Conservation (phyloP, 2,329 filamentous ascomycete species). For the Lecanoromycetidae sp. region DNA sequence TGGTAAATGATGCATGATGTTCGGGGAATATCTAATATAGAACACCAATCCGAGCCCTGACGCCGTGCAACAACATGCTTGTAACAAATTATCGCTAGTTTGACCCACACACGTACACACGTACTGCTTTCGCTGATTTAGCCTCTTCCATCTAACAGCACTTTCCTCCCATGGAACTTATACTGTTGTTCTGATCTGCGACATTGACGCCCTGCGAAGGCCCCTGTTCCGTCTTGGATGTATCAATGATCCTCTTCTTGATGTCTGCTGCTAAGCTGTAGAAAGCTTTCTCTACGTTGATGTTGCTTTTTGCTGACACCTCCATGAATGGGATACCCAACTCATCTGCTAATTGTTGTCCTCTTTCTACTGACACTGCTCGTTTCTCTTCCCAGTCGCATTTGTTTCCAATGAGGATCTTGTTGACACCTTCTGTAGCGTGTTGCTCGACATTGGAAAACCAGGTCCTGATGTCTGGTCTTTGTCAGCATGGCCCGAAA, state of each 20-base stretch:
- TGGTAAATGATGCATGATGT: neutral
- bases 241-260: conserved; percentile 96
- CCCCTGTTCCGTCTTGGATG: conserved; percentile 59
- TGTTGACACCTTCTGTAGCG: conserved; percentile 97
- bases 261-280: conserved; percentile 91
- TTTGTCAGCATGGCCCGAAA: neutral
- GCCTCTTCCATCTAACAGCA: conserved; percentile 52
- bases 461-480: conserved; percentile 91
- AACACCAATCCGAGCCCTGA: conserved; percentile 2
- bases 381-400: conserved; percentile 99
- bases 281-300: conserved; percentile 98
- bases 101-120: neutral
- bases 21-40: conserved; percentile 3
- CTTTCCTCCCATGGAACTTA: conserved; percentile 46
- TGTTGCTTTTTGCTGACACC: conserved; percentile 97
- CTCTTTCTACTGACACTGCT: conserved; percentile 81
- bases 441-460: conserved; percentile 98
- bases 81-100: neutral
- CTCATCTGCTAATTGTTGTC: conserved; percentile 86
- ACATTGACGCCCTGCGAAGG: conserved; percentile 53
- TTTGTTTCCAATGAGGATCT: conserved; percentile 99
- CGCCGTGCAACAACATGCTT: conserved; percentile 7
- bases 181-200: conserved; percentile 44
- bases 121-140: neutral
- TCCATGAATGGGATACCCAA: conserved; percentile 97